Percentiles rank a stretch among this genome's conserved stretches.
These are phyloP conservation scores for Exsudoporus frostii DNA, from an alignment of 768 basidiomycete species.

Conservation along the genomic window DNA sequence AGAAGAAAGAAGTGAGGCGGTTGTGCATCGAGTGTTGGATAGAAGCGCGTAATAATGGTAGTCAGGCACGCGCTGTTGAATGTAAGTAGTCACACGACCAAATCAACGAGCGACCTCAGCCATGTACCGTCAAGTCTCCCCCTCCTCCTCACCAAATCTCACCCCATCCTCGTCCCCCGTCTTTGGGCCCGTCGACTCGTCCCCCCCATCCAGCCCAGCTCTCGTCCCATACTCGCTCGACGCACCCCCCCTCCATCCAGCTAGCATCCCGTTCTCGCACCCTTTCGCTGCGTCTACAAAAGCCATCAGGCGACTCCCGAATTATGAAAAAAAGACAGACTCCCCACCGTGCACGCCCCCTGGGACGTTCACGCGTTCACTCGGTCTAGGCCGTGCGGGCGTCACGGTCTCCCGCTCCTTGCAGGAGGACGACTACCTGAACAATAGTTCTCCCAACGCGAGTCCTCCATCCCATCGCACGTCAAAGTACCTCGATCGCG, in stretches of 20 bases:
- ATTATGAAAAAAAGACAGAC: constrained; percentile 41
- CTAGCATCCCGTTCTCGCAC: constrained; percentile 28
- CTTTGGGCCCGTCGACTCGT: constrained; percentile 36
- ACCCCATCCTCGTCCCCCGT: constrained; percentile 53
- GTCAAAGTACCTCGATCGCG: constrained; percentile 25
- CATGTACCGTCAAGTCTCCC: constrained; percentile 11
- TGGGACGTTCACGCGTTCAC: constrained; percentile 15
- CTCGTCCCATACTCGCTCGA: constrained; percentile 27
- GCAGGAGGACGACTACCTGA: constrained; percentile 26
- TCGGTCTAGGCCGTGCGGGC: constrained; percentile 13
- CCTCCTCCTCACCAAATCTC: constrained; percentile 23
- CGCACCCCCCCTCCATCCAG: constrained; percentile 31
- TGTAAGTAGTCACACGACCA: constrained; percentile 7
- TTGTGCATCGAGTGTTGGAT: neutral
- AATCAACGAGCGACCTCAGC: neutral
- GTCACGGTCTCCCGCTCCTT: constrained; percentile 20
- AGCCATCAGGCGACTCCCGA: constrained; percentile 39
- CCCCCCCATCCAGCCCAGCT: constrained; percentile 34
- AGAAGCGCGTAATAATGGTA: too few species aligned
- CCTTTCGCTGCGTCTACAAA: constrained; percentile 62
- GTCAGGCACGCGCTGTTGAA: neutral
- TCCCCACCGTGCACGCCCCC: constrained; percentile 22
- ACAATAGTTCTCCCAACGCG: constrained; percentile 6
- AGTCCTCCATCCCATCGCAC: constrained; percentile 12
- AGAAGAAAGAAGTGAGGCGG: neutral